Evolutionary conservation across 2,329 filamentous ascomycete species (phyloP), one percentile per base, ranked within the genome.

Genomic region (Aphanocladium album): DNA sequence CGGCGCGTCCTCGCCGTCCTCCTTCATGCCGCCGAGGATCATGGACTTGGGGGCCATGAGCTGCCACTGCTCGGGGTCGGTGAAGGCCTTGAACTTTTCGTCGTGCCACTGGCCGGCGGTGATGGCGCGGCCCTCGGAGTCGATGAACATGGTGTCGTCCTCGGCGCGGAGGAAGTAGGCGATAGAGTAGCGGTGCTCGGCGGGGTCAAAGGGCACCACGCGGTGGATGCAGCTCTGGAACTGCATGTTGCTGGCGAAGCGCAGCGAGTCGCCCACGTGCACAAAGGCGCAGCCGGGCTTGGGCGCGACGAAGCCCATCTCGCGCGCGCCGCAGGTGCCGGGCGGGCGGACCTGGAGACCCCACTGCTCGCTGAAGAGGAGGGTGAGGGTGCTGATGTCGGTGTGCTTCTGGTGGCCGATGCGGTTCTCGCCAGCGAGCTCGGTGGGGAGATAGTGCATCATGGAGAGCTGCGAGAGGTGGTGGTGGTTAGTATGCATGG

Each of bases 111-210:
- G 75, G 53, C 76, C 76, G 45, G 82, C 80, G 11, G 81, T 82
- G 63, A 84, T 75, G 64, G 76, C 77, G 47, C 80, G 73, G 61
- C 82, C 82, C 73, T 81, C 79, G 64, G 76, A 78, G 71, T 84
- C 82, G 52, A 74, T 75, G 69, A 84, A 83, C 75, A 80, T 78
- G 67, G 79, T 79, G 66, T 81, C 80, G 69, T 84, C 76, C 74
- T 84, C 80, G 57, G 82, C 79, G 39, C 82, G 76, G 56, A 84
- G 74, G 74, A 84, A 84, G 71, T 84, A 85, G 16, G 82, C 82
- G 63, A 84, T 81, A 11, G 79, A 82, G 76, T 84, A 84, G 60
- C 82, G 79, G 72, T 83, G 79, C 79, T 83, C 79, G 45, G 69
- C 66, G 23, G 76, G 74, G 71, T 82, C 70, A 63, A 79, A 78